Evolutionary conservation across 2,329 filamentous ascomycete species (phyloP).

Genomic region (Madurella mycetomatis): DNA sequence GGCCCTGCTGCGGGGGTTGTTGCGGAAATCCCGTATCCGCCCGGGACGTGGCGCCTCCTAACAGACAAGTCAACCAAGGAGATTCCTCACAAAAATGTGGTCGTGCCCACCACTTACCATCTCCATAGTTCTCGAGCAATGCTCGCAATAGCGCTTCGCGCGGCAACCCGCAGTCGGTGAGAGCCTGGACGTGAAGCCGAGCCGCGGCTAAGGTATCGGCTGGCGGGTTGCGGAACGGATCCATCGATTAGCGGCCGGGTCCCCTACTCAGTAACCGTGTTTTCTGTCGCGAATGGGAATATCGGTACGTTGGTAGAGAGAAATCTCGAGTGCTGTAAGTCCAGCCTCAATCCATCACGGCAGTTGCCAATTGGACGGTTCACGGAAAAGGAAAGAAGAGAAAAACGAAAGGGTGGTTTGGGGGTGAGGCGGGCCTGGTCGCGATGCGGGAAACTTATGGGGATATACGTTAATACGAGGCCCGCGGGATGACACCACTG

Average conservation of each 20-base stretch:
- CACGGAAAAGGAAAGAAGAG: constrained; percentile 1
- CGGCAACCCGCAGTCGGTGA: constrained; percentile 30
- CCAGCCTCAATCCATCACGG: constrained; percentile 12
- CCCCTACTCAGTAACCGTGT: neutral
- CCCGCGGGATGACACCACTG: constrained; percentile 4
- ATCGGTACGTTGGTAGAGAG: neutral
- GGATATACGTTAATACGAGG: constrained; percentile 17
- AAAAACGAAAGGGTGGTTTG: neutral
- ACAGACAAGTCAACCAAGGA: neutral
- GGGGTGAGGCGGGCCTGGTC: neutral
- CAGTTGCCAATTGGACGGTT: constrained; percentile 14
- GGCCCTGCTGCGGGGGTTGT: constrained; percentile 11
- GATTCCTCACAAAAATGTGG: neutral
- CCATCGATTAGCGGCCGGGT: constrained; percentile 18
- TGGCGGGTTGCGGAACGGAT: constrained; percentile 25
- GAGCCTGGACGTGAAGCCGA: constrained; percentile 31
- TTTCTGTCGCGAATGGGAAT: neutral
- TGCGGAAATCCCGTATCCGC: constrained; percentile 14
- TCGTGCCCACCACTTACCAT: constrained; percentile 9
- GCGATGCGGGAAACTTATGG: constrained; percentile 8
- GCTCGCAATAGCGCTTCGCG: constrained; percentile 32
- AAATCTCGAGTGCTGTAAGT: constrained; percentile 2
- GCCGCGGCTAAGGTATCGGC: constrained; percentile 30
- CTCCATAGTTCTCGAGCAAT: constrained; percentile 30
- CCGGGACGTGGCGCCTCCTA: neutral